Evolutionary conservation across 2,329 filamentous ascomycete species (phyloP).

Genomic region (Clonostachys solani): DNA sequence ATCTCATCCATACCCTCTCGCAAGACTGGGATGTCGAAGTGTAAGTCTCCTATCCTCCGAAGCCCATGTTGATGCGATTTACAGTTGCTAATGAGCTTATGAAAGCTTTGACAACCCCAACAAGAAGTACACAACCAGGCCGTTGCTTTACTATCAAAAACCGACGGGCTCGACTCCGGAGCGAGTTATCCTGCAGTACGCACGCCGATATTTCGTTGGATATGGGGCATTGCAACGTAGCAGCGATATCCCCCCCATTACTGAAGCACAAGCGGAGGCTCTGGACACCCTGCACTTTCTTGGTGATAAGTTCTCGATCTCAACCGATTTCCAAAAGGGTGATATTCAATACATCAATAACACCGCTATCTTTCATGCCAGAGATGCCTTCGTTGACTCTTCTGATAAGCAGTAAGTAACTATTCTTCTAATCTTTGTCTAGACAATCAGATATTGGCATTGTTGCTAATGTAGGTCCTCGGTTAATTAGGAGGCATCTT

Average conservation of each 20-base stretch:
- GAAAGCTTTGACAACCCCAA: conserved; percentile 47
- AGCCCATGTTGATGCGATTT: no score
- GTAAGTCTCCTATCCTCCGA: conserved; percentile 17
- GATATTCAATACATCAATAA: conserved; percentile 55
- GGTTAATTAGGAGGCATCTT: conserved; percentile 32
- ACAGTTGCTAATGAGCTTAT: not conserved
- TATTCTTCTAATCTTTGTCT: not conserved
- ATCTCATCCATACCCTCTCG: conserved; percentile 52
- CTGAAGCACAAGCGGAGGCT: conserved; percentile 47
- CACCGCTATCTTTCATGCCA: conserved; percentile 46
- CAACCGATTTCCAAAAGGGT: conserved; percentile 41
- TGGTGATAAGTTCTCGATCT: conserved; percentile 37
- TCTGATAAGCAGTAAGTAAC: conserved; percentile 34
- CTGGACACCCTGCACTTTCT: conserved; percentile 46
- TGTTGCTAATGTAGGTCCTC: no score
- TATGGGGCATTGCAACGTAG: conserved; percentile 50
- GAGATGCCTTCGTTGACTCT: conserved; percentile 42
- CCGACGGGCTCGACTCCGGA: conserved; percentile 39
- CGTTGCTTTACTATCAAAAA: conserved; percentile 52
- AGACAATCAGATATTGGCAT: not conserved
- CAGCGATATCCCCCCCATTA: conserved; percentile 49
- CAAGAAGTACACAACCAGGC: conserved; percentile 39
- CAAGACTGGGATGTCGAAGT: conserved; percentile 40
- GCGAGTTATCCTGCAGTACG: conserved; percentile 56
- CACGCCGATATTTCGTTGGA: conserved; percentile 53